Evolutionary conservation across 2,329 filamentous ascomycete genomes (phyloP), one percentile per base, ranked within the genome.

Genomic region (Sarocladium strictum): DNA sequence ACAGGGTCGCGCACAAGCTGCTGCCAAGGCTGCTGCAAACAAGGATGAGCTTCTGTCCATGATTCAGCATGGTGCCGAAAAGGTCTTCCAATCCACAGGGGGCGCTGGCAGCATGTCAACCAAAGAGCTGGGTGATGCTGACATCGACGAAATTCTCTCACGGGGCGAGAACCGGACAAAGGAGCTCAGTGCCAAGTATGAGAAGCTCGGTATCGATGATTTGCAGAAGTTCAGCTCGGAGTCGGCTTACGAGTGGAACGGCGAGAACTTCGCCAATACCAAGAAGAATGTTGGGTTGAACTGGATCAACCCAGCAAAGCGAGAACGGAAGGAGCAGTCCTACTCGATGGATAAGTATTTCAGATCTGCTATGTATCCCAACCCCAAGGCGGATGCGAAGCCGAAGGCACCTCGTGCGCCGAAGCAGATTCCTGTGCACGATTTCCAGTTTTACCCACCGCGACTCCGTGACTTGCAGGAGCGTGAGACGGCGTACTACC

Each of bases 311-410:
- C 95, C 94, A 2, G 86, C 93, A 15, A 99, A 99, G 78, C 92
- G 94, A 70, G 95, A 99, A 74, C 89, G 94, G 64, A 99, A 97
- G 71, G 93, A 97, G 66, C 91, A 97, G 67, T 91, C 90, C 4
- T 99, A 99, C 69, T 97, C 93, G 0, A 96, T 99, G 76, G 95
- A 99, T 69, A 96, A 97, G 70, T 99, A 99, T 74, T 99, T 97
- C 73, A 87, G 93, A 60, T 86, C 95, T 64, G 90, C 91, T 10
- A 81, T 99, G 65, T 88, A 89, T 63, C 79, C 79, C 11, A 80
- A 83, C 33, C 94, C 89, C 85, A 90, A 69, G 84, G 86, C 90
- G 37, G 91, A 97, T 58, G 81, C 89, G 24, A 97, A 97, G 70
- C 92, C 93, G 9, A 96, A 96, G 72, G 90, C 94, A 19, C 95